Conservation (phyloP, 2,329 filamentous ascomycete genomes). For the Beauveria scarabaeidicola region DNA sequence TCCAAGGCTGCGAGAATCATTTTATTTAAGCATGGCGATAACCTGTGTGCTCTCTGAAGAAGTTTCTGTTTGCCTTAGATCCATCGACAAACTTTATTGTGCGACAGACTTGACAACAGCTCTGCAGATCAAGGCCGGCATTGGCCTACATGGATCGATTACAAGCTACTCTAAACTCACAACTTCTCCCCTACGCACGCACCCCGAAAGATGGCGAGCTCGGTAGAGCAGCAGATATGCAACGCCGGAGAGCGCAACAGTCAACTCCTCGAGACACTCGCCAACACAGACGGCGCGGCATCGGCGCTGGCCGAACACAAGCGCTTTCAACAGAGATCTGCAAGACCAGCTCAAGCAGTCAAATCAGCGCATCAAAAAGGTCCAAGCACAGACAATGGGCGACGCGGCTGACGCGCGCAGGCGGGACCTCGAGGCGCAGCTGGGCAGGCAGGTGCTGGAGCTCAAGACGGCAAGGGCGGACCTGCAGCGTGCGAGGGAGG, state of each 20-base stretch:
- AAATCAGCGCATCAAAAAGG: conserved; percentile 27
- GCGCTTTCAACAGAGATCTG: conserved; percentile 37
- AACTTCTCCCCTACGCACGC: not conserved
- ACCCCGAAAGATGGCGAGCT: conserved; percentile 17
- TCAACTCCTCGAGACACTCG: conserved; percentile 37
- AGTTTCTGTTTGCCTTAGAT: not conserved
- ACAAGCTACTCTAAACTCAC: not conserved
- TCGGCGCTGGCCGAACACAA: conserved; percentile 37
- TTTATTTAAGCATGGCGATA: not conserved
- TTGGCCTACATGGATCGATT: not conserved
- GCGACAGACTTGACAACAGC: not conserved
- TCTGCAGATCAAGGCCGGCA: not conserved
- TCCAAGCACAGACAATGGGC: conserved; percentile 32
- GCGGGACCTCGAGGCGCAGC: conserved; percentile 21
- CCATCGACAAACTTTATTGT: not conserved
- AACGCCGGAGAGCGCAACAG: conserved; percentile 31
- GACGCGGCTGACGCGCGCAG: conserved; percentile 24
- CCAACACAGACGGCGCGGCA: conserved; percentile 40
- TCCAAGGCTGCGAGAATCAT: not conserved
- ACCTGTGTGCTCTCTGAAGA: not conserved
- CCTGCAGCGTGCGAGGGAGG: conserved; percentile 36
- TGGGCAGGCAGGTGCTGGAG: conserved; percentile 21
- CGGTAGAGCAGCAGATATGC: conserved; percentile 28
- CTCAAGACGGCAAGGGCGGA: conserved; percentile 27
- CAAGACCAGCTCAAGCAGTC: conserved; percentile 29